Conservation (phyloP, 2,329 filamentous ascomycete genomes). For the Trichophaea hybrida region DNA sequence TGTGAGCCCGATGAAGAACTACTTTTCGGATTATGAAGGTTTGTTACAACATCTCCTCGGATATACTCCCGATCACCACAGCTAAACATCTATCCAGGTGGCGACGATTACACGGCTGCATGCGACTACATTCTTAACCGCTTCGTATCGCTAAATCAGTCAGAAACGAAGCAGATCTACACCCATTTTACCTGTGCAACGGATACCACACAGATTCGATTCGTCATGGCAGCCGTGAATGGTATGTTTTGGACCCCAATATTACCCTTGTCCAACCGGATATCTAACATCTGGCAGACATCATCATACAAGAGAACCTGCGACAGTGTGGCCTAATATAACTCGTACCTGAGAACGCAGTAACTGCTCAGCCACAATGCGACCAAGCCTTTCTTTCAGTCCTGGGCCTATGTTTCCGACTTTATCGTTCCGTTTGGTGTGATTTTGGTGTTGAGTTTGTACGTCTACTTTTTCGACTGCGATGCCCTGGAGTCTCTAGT, state of each 20-base stretch:
- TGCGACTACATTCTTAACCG: constrained; percentile 99
- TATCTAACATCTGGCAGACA: constrained; percentile 46
- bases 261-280: neutral
- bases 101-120: constrained; percentile 84
- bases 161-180: constrained; percentile 99
- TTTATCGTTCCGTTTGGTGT: constrained; percentile 6
- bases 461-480: constrained; percentile 3
- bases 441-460: constrained; percentile 4
- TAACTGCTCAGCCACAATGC: neutral
- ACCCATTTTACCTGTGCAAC: constrained; percentile 98
- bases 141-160: constrained; percentile 95
- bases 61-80: neutral
- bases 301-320: constrained; percentile 99
- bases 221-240: constrained; percentile 99
- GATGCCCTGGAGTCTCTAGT: neutral
- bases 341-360: constrained; percentile 27
- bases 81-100: constrained; percentile 40
- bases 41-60: constrained; percentile 1
- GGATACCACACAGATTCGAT: constrained; percentile 95
- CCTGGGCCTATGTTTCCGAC: neutral
- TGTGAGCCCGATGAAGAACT: constrained; percentile 60
- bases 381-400: constrained; percentile 2
- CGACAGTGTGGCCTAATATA: constrained; percentile 94
- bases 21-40: constrained; percentile 65
- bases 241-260: constrained; percentile 51